These are phyloP conservation scores for Pythium rishiriense DNA, from an alignment of 352 stramenopile species.

Conservation along the genomic window DNA sequence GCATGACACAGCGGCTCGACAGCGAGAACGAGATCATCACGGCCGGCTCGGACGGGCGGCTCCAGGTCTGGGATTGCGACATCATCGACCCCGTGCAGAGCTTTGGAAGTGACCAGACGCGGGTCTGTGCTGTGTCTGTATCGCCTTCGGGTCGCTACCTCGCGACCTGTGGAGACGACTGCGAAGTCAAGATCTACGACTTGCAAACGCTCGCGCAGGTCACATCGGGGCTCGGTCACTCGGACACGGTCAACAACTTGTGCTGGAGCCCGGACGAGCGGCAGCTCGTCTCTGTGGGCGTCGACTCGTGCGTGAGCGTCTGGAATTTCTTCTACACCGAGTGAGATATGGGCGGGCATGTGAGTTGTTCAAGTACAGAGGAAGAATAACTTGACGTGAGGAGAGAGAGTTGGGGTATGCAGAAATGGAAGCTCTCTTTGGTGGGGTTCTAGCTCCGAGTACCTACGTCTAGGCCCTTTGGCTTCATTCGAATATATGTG, in stretches of 20 bases:
- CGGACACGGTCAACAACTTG: slow-evolving; percentile 65
- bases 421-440: too few relatives aligned
- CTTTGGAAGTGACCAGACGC: slow-evolving; percentile 50
- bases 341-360: neutral
- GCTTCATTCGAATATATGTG: too few relatives aligned
- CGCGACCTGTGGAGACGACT: slow-evolving; percentile 80
- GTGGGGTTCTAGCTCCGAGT: too few relatives aligned
- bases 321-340: slow-evolving; percentile 91
- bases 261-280: slow-evolving; percentile 90
- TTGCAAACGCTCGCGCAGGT: slow-evolving; percentile 50
- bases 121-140: slow-evolving; percentile 45
- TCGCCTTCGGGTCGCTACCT: slow-evolving; percentile 77
- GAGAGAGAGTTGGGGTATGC: too few relatives aligned
- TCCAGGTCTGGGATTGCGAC: slow-evolving; percentile 93
- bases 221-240: slow-evolving; percentile 60
- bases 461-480: too few relatives aligned
- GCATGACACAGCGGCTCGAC: slow-evolving; percentile 86
- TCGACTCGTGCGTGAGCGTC: slow-evolving; percentile 88
- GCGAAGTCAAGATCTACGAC: slow-evolving; percentile 81
- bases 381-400: neutral
- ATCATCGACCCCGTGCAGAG: slow-evolving; percentile 70
- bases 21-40: slow-evolving; percentile 92
- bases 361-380: neutral
- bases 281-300: slow-evolving; percentile 90
- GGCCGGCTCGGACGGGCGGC: slow-evolving; percentile 69